Evolutionary conservation across 108 stramenopile genomes (phyloP).

Genomic region (Parietichytrium sp.): DNA sequence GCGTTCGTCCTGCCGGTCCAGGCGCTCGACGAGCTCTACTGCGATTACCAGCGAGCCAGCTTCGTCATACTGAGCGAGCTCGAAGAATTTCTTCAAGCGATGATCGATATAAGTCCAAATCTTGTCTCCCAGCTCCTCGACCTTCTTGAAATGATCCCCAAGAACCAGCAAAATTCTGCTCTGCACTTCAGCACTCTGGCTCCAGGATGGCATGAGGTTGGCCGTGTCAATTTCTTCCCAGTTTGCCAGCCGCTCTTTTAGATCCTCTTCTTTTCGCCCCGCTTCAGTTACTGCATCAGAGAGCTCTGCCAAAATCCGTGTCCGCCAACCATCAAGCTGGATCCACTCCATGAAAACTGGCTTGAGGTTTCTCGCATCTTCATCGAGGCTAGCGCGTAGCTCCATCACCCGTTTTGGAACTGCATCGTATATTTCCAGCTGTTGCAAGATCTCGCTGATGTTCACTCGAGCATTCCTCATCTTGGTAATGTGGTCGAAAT

Average conservation of each 20-base stretch:
- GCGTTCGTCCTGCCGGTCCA: neutral
- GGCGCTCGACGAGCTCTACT: neutral
- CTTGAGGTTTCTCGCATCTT: neutral
- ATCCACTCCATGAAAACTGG: slow-evolving; percentile 26
- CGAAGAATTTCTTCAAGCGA: neutral
- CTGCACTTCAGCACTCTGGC: slow-evolving; percentile 1
- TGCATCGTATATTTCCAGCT: slow-evolving; percentile 28
- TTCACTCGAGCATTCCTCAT: neutral
- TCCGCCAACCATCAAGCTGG: slow-evolving; percentile 32
- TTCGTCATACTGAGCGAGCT: slow-evolving; percentile 5
- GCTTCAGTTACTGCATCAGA: slow-evolving; percentile 28
- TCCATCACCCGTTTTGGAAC: neutral
- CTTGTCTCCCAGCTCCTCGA: neutral
- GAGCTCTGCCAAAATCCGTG: neutral
- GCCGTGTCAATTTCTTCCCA: slow-evolving; percentile 28
- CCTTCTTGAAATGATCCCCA: neutral
- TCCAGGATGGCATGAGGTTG: neutral
- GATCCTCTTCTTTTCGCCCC: slow-evolving; percentile 13
- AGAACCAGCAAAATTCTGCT: neutral
- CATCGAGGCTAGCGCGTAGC: neutral
- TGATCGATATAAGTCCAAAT: neutral
- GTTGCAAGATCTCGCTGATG: neutral
- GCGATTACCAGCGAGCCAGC: neutral
- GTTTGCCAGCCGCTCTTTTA: neutral
- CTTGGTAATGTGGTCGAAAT: slow-evolving; percentile 9